Conservation (phyloP, 1,284 basidiomycete species). For the Leccinum laetum region DNA sequence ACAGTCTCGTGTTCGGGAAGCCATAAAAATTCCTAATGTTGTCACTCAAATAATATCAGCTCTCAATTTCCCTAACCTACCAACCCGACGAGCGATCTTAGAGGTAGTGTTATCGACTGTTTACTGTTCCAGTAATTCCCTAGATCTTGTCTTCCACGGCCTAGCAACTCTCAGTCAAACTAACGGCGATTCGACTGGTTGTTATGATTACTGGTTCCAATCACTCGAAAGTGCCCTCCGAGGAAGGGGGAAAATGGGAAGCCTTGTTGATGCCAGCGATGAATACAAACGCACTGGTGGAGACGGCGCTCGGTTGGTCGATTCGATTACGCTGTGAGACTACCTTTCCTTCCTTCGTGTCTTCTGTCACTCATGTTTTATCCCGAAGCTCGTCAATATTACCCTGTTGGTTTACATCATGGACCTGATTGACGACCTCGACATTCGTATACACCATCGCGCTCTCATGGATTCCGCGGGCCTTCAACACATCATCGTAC, state of each 20-base stretch:
- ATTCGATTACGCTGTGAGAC: slow-evolving; percentile 71
- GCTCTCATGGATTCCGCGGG: slow-evolving; percentile 90
- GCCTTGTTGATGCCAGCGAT: slow-evolving; percentile 91
- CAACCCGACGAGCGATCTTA: slow-evolving; percentile 78
- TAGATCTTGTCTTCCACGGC: slow-evolving; percentile 59
- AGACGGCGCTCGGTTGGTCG: slow-evolving; percentile 69
- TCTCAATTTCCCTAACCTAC: slow-evolving; percentile 81
- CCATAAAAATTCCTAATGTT: slow-evolving; percentile 75
- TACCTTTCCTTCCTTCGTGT: slow-evolving; percentile 10
- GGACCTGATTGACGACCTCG: slow-evolving; percentile 68
- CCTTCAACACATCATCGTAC: slow-evolving; percentile 71
- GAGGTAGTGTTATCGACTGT: slow-evolving; percentile 75
- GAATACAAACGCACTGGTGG: slow-evolving; percentile 75
- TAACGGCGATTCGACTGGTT: slow-evolving; percentile 59
- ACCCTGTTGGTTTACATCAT: slow-evolving; percentile 71
- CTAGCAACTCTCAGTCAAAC: slow-evolving; percentile 66
- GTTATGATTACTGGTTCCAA: slow-evolving; percentile 91
- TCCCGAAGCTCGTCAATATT: slow-evolving; percentile 62
- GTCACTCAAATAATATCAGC: slow-evolving; percentile 85
- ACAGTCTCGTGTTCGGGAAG: slow-evolving; percentile 77
- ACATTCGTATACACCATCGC: slow-evolving; percentile 83
- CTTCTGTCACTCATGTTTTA: slow-evolving; percentile 18
- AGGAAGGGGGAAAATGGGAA: slow-evolving; percentile 94
- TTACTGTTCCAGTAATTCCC: slow-evolving; percentile 55
- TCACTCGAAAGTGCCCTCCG: slow-evolving; percentile 78